Evolutionary conservation across 1,139 yeast species (phyloP).

Genomic region (Arxiozyma slooffiae): DNA sequence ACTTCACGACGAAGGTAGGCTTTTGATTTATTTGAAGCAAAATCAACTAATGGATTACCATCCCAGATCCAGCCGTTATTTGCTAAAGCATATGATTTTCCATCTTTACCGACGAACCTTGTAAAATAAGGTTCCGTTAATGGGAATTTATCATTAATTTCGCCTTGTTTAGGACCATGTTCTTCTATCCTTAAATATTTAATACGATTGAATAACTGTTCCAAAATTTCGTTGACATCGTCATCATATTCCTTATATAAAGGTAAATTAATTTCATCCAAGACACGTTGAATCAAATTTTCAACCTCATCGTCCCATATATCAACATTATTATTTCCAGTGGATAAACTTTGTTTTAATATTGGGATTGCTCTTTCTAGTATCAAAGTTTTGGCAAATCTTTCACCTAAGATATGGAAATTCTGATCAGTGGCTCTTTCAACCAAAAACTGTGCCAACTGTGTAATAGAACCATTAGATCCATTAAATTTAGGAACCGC

Average conservation of each 20-base stretch:
- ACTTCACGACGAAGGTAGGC: slow-evolving; percentile 88
- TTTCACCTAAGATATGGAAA: slow-evolving; percentile 37
- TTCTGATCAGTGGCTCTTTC: slow-evolving; percentile 35
- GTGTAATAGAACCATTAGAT: slow-evolving; percentile 22
- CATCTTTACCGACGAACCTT: slow-evolving; percentile 45
- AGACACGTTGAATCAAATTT: slow-evolving; percentile 40
- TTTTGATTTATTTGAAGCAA: slow-evolving; percentile 70
- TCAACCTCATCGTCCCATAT: slow-evolving; percentile 14
- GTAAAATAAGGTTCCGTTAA: slow-evolving; percentile 85
- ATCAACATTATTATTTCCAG: slow-evolving; percentile 30
- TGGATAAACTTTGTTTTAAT: slow-evolving; percentile 33
- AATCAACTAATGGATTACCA: slow-evolving; percentile 86
- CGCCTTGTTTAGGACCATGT: slow-evolving; percentile 72
- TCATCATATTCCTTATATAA: slow-evolving; percentile 68
- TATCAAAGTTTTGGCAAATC: slow-evolving; percentile 50
- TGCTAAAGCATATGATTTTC: slow-evolving; percentile 62
- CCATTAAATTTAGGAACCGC: slow-evolving; percentile 13
- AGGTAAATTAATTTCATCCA: slow-evolving; percentile 70
- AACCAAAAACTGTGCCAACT: slow-evolving; percentile 45
- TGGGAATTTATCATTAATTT: slow-evolving; percentile 47
- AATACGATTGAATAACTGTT: slow-evolving; percentile 65
- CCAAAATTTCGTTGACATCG: slow-evolving; percentile 54
- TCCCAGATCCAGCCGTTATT: slow-evolving; percentile 99
- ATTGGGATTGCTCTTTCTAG: slow-evolving; percentile 40
- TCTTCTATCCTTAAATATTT: slow-evolving; percentile 65